Conservation (phyloP, 1,284 basidiomycete species). For the Volvariella surrecta region DNA sequence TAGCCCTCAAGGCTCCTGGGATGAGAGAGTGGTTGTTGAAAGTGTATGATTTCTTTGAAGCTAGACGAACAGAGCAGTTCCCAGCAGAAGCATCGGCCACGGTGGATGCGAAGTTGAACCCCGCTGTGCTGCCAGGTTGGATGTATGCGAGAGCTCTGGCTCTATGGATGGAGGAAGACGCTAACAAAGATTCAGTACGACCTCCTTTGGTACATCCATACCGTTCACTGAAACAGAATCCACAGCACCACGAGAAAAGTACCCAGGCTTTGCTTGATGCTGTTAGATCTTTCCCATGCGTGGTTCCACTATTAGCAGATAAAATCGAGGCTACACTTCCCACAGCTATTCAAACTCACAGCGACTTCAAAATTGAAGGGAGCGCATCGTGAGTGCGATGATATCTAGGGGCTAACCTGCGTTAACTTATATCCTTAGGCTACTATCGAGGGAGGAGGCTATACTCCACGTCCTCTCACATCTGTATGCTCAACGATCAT, state of each 20-base stretch:
- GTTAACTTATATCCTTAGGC: slow-evolving; percentile 17
- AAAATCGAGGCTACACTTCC: slow-evolving; percentile 71
- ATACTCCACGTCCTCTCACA: slow-evolving; percentile 69
- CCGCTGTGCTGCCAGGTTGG: slow-evolving; percentile 71
- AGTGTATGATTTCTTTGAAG: slow-evolving; percentile 43
- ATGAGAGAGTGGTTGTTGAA: slow-evolving; percentile 75
- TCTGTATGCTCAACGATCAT: slow-evolving; percentile 75
- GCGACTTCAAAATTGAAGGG: slow-evolving; percentile 61
- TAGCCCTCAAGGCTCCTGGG: slow-evolving; percentile 68
- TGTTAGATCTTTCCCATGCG: slow-evolving; percentile 68
- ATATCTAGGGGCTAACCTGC: background rate
- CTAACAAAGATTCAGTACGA: slow-evolving; percentile 37
- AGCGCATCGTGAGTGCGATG: slow-evolving; percentile 44
- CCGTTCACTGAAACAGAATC: background rate
- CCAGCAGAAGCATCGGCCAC: slow-evolving; percentile 12
- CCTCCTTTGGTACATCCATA: background rate
- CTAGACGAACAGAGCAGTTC: slow-evolving; percentile 17
- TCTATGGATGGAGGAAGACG: slow-evolving; percentile 49
- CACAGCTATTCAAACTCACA: slow-evolving; percentile 44
- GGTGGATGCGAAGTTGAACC: slow-evolving; percentile 34
- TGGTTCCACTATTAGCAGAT: slow-evolving; percentile 75
- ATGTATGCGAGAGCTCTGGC: slow-evolving; percentile 71
- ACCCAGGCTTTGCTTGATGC: slow-evolving; percentile 65
- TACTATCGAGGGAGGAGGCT: slow-evolving; percentile 30
- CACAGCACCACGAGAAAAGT: slow-evolving; percentile 45